Evolutionary conservation across 805 yeast species (phyloP), one percentile per base, ranked within the genome.

Genomic region (Nakazawaea wyomingensis): DNA sequence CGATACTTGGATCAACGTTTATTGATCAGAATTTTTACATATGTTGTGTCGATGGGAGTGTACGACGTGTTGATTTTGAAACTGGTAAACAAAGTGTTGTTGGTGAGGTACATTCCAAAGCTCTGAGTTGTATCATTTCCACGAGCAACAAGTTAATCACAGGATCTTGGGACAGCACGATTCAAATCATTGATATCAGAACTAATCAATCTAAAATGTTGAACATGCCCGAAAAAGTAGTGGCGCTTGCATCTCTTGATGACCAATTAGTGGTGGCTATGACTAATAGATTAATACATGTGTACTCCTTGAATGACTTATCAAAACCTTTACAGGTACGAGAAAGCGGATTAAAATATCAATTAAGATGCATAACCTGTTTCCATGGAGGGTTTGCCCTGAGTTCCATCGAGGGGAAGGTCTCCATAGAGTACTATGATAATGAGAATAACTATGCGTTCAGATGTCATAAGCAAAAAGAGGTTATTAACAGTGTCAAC

Each of bases 321-420:
- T 46, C 50, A 1, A 44, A 52, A 3, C 82, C 86, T 0, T 45
- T 73, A 13, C 74, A 72, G 44, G 57, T 66, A 3, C 61, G 85
- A 31, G 84, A 80, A 44, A 72, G 81, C 30, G 86, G 90, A 0
- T 66, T 86, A 41, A 77, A 77, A 51, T 77, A 76, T 54, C 89
- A 84, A 59, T 76, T 82, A 2, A 66, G 80, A 37, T 74, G 73
- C 19, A 52, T 85, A 28, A 69, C 67, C 48, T 64, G 78, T 30
- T 69, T 79, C 43, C 71, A 71, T 3, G 57, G 64, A 49, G 93
- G 82, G 6, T 82, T 74, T 56, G 87, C 82, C 0, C 71, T 80
- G 26, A 68, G 87, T 21, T 80, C 91, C 1, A 69, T 87, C n/a
- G 95, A 86, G 53, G 96, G 96, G 0, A 66, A 95, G 22, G 88